Evolutionary conservation across 2,329 filamentous ascomycete species (phyloP), one percentile per base, ranked within the genome.

Genomic region (Cercospora sojina): DNA sequence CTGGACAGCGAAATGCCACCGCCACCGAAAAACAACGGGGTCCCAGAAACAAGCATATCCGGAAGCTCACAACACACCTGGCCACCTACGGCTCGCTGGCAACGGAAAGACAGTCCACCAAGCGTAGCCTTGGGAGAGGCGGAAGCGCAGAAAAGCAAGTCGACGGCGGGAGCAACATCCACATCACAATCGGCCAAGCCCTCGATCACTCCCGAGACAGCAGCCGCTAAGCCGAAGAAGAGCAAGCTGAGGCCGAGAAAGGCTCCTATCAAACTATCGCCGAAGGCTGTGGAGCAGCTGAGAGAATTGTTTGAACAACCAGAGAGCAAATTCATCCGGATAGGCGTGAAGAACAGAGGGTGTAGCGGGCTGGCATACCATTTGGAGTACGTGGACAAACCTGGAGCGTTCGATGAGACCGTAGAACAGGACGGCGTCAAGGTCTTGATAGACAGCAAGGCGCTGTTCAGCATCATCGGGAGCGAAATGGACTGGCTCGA

Each of bases 401-500:
- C 94, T 0, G 92, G 89, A 3, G 83, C 86, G 41, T 94, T 98
- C 74, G 95, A 99, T 32, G 95, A 99, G 79, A 85, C 89, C 60
- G 92, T 99, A 1, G 93, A 96, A 77, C 95, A 99, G 78, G 95
- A 98, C 75, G 95, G 94, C 0, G 94, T 99, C 65, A 94, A 91
- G 80, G 94, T 99, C 35, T 79, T 98, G 77, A 95, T 99, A 65
- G 95, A 99, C 79, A 96, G 92, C 84, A 98, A 97, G 83, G 95
- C 95, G 49, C 82, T 99, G 59, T 93, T 99, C 78, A 98, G 94
- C 79, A 98, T 99, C 62, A 97, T 99, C 74, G 95, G 95, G 5
- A 97, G 91, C 76, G 94, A 98, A 81, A 99, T 99, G 95, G 95
- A 99, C 77, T 99, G 94, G 93, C 85, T 94, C 10, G 93, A 98